These are phyloP conservation scores for Hypomontagnella submonticulosa DNA, from an alignment of 495 filamentous ascomycete genomes.

Conservation along the genomic window DNA sequence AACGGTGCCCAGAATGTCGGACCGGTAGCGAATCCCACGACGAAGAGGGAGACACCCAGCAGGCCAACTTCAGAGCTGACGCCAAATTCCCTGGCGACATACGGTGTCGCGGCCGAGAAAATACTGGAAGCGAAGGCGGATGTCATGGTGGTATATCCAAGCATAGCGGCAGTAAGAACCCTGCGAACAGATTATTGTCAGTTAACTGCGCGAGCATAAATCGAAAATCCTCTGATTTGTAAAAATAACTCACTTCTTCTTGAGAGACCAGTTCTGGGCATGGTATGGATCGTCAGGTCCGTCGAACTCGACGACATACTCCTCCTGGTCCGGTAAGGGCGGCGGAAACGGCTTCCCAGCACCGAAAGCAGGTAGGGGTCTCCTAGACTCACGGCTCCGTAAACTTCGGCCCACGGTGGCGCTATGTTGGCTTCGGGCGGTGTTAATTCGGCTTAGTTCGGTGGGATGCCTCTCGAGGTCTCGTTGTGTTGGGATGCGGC, in stretches of 20 bases:
- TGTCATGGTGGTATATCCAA: conserved; percentile 81
- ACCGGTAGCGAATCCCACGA: conserved; percentile 76
- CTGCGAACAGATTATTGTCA: conserved; percentile 51
- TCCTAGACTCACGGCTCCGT: conserved; percentile 62
- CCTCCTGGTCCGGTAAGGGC: conserved; percentile 74
- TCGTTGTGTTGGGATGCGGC: conserved; percentile 69
- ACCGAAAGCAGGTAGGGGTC: conserved; percentile 70
- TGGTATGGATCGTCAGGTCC: conserved; percentile 82
- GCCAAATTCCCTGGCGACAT: conserved; percentile 62
- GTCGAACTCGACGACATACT: conserved; percentile 89
- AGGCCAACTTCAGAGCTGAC: conserved; percentile 70
- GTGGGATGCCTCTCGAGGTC: conserved; percentile 80
- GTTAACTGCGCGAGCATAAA: conserved; percentile 7
- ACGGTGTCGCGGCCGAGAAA: conserved; percentile 70
- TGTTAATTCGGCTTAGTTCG: conserved; percentile 79
- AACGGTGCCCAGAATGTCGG: conserved; percentile 75
- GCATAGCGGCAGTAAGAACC: conserved; percentile 72
- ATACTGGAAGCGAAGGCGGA: conserved; percentile 78
- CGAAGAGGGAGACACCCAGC: conserved; percentile 75
- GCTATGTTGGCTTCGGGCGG: conserved; percentile 76
- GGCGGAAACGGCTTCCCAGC: conserved; percentile 84
- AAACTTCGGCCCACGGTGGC: conserved; percentile 74
- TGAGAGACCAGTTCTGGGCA: conserved; percentile 83
- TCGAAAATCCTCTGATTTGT: neutral
- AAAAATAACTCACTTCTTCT: conserved; percentile 71